Conservation (phyloP, 1,284 basidiomycete species). For the Trametes versicolor region DNA sequence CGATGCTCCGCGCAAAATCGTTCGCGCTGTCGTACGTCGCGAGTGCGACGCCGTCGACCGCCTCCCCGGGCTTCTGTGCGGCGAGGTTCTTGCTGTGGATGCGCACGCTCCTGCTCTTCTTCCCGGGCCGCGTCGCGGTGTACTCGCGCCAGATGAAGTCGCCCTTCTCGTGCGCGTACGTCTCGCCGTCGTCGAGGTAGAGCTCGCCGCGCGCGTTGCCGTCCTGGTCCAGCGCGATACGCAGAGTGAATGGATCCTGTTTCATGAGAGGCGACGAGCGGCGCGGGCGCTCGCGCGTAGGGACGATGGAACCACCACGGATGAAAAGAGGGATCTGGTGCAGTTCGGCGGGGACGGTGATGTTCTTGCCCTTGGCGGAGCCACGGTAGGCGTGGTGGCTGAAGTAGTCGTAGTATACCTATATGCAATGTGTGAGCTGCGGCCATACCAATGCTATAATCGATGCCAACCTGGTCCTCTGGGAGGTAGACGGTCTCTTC, state of each 20-base stretch:
- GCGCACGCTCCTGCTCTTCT: slow-evolving; percentile 53
- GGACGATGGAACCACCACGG: slow-evolving; percentile 92
- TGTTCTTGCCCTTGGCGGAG: slow-evolving; percentile 64
- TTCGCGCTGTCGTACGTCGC: slow-evolving; percentile 65
- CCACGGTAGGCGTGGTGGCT: slow-evolving; percentile 74
- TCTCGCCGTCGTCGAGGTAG: slow-evolving; percentile 96
- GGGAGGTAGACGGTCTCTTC: slow-evolving; percentile 86
- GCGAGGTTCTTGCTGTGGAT: slow-evolving; percentile 69
- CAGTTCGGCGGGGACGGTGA: slow-evolving; percentile 83
- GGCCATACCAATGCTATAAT: background rate
- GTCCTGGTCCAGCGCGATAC: slow-evolving; percentile 79
- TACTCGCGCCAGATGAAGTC: slow-evolving; percentile 88
- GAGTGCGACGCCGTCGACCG: slow-evolving; percentile 62
- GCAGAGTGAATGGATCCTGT: slow-evolving; percentile 93
- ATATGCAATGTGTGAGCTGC: slow-evolving; percentile 6
- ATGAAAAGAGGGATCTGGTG: slow-evolving; percentile 87
- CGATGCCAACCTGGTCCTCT: slow-evolving; percentile 76
- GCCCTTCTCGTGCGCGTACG: slow-evolving; percentile 82
- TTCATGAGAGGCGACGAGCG: slow-evolving; percentile 91
- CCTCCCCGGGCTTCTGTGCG: slow-evolving; percentile 50
- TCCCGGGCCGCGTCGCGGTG: slow-evolving; percentile 58
- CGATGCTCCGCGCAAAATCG: slow-evolving; percentile 72
- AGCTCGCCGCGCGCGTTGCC: slow-evolving; percentile 83
- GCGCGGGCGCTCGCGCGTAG: slow-evolving; percentile 88
- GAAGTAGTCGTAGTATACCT: slow-evolving; percentile 98